phyloP scores from a whole-genome alignment of 805 yeast genomes.

The Danielia reshetovae region DNA sequence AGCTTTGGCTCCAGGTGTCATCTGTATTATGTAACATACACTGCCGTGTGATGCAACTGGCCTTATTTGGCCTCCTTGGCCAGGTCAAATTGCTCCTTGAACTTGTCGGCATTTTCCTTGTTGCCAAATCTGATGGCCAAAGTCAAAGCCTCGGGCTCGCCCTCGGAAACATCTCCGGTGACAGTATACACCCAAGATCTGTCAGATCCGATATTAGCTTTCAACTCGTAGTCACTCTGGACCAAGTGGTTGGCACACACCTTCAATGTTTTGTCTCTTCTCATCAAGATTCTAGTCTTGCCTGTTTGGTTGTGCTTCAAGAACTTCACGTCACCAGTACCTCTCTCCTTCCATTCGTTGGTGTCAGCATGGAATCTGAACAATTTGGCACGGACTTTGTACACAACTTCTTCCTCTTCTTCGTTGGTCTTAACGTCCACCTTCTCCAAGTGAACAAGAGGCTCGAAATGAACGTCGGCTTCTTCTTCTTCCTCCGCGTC shows the following conservation, averaged over 20 bases:
- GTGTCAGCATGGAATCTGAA: constrained; percentile 82
- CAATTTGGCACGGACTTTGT: constrained; percentile 90
- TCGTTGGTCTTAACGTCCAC: constrained; percentile 96
- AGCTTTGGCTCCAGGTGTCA: too few relatives aligned
- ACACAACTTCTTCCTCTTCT: constrained; percentile 79
- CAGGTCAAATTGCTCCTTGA: constrained; percentile 86
- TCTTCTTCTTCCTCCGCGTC: constrained; percentile 54
- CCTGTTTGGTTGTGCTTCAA: constrained; percentile 79
- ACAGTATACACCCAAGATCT: constrained; percentile 98
- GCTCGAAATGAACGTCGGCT: constrained; percentile 92
- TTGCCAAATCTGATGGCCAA: constrained; percentile 93
- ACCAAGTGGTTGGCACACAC: constrained; percentile 96
- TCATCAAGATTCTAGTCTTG: constrained; percentile 91
- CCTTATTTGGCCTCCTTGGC: constrained; percentile 53
- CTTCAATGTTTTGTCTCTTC: constrained; percentile 98
- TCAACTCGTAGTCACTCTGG: constrained; percentile 75
- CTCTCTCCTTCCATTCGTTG: constrained; percentile 99
- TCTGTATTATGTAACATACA: too few relatives aligned
- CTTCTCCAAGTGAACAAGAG: constrained; percentile 89
- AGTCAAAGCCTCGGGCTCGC: constrained; percentile 92
- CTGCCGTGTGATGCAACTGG: too few relatives aligned
- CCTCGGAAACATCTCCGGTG: constrained; percentile 92
- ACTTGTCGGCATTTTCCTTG: constrained; percentile 91
- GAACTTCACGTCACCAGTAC: constrained; percentile 97
- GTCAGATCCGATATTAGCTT: constrained; percentile 93